Base-by-base conservation (phyloP, 2,329 filamentous ascomycete species). In the Ophiostoma sp. region DNA sequence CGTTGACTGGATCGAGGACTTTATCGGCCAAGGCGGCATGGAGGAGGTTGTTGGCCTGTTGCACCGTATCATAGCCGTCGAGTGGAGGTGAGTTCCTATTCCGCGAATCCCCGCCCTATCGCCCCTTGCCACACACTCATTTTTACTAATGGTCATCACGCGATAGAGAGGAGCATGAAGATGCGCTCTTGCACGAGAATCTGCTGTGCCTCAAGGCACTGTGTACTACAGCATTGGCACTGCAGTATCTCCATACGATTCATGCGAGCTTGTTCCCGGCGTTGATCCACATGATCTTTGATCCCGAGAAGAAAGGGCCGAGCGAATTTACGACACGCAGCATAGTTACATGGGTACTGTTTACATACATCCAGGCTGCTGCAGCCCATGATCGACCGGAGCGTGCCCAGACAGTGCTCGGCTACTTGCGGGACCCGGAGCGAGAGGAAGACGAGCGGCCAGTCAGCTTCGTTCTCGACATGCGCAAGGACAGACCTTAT, bases 221-320 rank as follows among this genome's bases (percentile, higher is more conserved):
- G 2, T 96, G 93, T 77, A 99, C 95, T 0, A 97, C 94, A 1
- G 93, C 92, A 20, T 85, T 92, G 48, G 95, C 93, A 1, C 84
- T 97, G 76, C 87, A 91, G 74, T 91, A 94, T 76, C 86, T 99
- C 8, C 86, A 91, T 74, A 87, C 88, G 11, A 92, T 97, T 71
- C 92, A 96, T 74, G 83, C 84, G 6, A 89, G 90, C 0, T 84
- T 99, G 10, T 97, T 98, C 76, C 93, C 94, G 1, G 91, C 92
- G 35, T 82, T 99, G 66, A 81, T 98, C 66, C 87, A 87, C 71
- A 93, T 98, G 90, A 84, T 98, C 57, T 98, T 98, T 76, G 94
- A 97, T 76, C 92, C 96, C n/a, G 94, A 98, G 78, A 96, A 94
- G 82, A 98, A 98, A 79, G 95, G 95, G 0, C 95, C 95, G 0